phyloP scores from a whole-genome alignment of 345 rosid genomes.

The Salix viminalis region DNA sequence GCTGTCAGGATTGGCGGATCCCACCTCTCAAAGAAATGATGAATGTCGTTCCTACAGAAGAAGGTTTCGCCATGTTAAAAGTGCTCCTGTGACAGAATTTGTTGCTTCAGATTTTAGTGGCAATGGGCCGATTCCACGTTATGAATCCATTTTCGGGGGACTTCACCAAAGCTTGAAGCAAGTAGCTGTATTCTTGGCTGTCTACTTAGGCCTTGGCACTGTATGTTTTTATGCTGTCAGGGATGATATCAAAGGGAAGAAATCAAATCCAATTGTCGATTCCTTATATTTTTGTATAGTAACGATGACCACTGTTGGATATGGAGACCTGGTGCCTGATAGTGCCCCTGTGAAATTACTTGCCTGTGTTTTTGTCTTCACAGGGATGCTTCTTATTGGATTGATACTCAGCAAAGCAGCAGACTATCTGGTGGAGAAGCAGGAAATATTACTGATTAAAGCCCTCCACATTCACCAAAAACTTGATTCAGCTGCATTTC shows the following conservation, averaged over 20 bases:
- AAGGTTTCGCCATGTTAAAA: conserved; percentile 53
- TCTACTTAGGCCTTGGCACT: conserved; percentile 58
- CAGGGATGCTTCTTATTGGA: conserved; percentile 67
- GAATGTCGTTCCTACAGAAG: conserved; percentile 30
- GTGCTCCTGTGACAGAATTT: conserved; percentile 65
- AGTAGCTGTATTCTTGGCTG: conserved; percentile 39
- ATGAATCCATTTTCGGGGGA: conserved; percentile 31
- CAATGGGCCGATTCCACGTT: conserved; percentile 22
- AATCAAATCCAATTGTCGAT: conserved; percentile 60
- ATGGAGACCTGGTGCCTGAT: conserved; percentile 85
- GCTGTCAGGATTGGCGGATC: conserved; percentile 32
- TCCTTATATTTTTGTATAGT: conserved; percentile 71
- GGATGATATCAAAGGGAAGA: conserved; percentile 58
- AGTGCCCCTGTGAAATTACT: conserved; percentile 53
- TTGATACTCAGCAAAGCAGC: conserved; percentile 66
- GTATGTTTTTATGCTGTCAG: conserved; percentile 46
- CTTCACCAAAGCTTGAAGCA: conserved; percentile 43
- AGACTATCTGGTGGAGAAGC: conserved; percentile 79
- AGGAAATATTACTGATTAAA: conserved; percentile 62
- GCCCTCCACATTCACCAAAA: conserved; percentile 49
- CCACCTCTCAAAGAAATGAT: conserved; percentile 21
- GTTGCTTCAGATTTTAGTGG: conserved; percentile 18
- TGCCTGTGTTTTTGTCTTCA: conserved; percentile 72
- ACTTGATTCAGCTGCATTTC: conserved; percentile 37
- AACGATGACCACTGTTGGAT: conserved; percentile 94